Conservation (phyloP, 768 basidiomycete species). For the Hygrocybe punicea region DNA sequence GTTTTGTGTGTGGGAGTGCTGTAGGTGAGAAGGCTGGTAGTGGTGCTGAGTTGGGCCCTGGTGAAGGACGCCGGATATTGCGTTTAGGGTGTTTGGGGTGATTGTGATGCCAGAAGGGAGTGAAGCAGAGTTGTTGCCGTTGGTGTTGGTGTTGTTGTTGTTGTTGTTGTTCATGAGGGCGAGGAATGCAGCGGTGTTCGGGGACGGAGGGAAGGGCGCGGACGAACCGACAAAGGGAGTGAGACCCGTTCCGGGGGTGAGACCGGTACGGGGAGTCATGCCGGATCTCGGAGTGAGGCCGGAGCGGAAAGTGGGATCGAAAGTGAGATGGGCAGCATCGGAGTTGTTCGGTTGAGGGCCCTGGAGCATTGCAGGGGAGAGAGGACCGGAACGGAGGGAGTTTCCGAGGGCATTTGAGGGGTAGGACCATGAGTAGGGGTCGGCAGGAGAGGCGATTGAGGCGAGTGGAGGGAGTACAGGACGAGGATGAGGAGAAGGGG, state of each 20-base stretch:
- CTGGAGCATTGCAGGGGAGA: slow-evolving; percentile 94
- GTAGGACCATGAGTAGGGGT: slow-evolving; percentile 67
- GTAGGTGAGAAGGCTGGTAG: slow-evolving; percentile 39
- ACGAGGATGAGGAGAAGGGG: slow-evolving; percentile 48
- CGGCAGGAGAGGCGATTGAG: slow-evolving; percentile 69
- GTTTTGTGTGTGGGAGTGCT: slow-evolving; percentile 54
- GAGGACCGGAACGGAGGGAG: slow-evolving; percentile 87
- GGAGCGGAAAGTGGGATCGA: slow-evolving; percentile 78
- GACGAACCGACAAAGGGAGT: slow-evolving; percentile 78
- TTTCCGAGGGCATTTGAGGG: slow-evolving; percentile 53
- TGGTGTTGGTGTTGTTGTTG: slow-evolving; percentile 40
- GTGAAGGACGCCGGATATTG: slow-evolving; percentile 75
- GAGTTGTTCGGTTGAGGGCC: slow-evolving; percentile 64
- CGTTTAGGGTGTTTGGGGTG: slow-evolving; percentile 73
- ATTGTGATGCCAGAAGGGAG: slow-evolving; percentile 51
- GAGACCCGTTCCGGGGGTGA: slow-evolving; percentile 81
- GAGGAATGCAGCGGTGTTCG: slow-evolving; percentile 84
- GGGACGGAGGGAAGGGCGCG: slow-evolving; percentile 71
- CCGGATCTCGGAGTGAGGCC: slow-evolving; percentile 76
- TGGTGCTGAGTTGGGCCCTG: slow-evolving; percentile 46
- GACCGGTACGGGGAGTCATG: slow-evolving; percentile 80
- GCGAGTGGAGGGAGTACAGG: slow-evolving; percentile 81
- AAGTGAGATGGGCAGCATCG: slow-evolving; percentile 40
- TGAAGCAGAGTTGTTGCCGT: slow-evolving; percentile 32
- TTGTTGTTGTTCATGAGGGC: slow-evolving; percentile 76